Base-by-base conservation (phyloP, 345 rosid genomes). In the Turritis glabra region DNA sequence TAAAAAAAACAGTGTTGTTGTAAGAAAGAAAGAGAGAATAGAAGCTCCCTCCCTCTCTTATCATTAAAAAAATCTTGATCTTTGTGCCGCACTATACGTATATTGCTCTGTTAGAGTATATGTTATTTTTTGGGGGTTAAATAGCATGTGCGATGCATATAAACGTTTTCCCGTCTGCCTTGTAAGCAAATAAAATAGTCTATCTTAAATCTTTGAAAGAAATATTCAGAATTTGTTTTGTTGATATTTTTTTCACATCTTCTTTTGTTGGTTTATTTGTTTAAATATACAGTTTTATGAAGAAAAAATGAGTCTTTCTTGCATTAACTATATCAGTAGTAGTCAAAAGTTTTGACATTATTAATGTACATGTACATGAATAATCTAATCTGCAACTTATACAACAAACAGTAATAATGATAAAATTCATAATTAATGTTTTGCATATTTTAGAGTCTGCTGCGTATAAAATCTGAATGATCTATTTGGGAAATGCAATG, bases 11-110 rank as follows among this genome's bases (percentile, higher is more conserved):
- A 60, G 57, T 68, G 40, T 22, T 8, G 22, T 53, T 50, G 48
- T 60, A 51, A 38, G 53, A 58, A 67, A 74, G 67, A 48, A 68
- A 41, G 38, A 76, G 57, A 76, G 79, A 76, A 76, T 69, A 76
- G 79, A 76, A 69, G 79, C 75, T 69, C 70, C 79, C 75, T 69
- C 70, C 79, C 27, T 52, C 37, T 53, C 30, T 69, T 76, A 40
- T 41, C 25, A 22, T 62, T 40, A 19, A 29, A 52, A 41, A 10
- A 29, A 37, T 43, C 2, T 61, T 53, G 71, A 69, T 69, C 43
- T 44, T 33, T 35, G 79, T 69, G 58, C 79, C 75, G 25, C 22
- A 54, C 12, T 21, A 69, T n/a, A 46, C 52, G 54, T 57, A 41
- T 43, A 40, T 40, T 51, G n/a, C 25, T 58, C 14, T 41, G 30